phyloP scores from a whole-genome alignment of 2,329 filamentous ascomycete genomes.

The Botrytis cinerea region DNA sequence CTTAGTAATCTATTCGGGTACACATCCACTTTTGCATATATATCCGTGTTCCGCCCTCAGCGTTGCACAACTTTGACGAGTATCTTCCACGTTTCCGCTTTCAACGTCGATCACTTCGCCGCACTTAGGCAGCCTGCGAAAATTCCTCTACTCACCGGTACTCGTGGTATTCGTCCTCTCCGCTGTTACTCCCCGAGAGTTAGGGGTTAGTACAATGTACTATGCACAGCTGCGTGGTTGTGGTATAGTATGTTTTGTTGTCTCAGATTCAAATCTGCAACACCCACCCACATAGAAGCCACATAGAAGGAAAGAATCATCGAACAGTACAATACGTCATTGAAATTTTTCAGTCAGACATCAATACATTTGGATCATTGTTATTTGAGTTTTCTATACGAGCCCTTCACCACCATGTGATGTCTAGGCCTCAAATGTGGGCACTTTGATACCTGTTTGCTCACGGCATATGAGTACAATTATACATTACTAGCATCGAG shows the following conservation, averaged over 20 bases:
- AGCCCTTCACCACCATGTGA: not conserved
- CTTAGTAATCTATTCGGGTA: not conserved
- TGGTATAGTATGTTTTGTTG: not conserved
- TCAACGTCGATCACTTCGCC: not conserved
- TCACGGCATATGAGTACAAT: not conserved
- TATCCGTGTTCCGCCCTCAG: not conserved
- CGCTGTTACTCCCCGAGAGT: not conserved
- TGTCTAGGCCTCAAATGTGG: not conserved
- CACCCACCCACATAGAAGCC: not conserved
- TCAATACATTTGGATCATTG: conserved; percentile 4
- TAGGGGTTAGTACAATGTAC: not conserved
- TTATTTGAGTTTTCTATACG: not conserved
- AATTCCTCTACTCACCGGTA: not conserved
- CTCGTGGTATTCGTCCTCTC: not conserved
- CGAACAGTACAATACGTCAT: not conserved
- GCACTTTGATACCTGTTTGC: not conserved
- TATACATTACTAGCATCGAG: not conserved
- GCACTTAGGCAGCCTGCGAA: not conserved
- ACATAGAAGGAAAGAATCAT: not conserved
- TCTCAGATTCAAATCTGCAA: conserved; percentile 10
- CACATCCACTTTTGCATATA: not conserved
- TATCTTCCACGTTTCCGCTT: not conserved
- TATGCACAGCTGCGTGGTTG: not conserved
- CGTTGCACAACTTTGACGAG: not conserved
- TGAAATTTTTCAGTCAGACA: not conserved